Evolutionary conservation across 257 asterid species (phyloP), one percentile per base, ranked within the genome.

Genomic region (Echites panduratus): DNA sequence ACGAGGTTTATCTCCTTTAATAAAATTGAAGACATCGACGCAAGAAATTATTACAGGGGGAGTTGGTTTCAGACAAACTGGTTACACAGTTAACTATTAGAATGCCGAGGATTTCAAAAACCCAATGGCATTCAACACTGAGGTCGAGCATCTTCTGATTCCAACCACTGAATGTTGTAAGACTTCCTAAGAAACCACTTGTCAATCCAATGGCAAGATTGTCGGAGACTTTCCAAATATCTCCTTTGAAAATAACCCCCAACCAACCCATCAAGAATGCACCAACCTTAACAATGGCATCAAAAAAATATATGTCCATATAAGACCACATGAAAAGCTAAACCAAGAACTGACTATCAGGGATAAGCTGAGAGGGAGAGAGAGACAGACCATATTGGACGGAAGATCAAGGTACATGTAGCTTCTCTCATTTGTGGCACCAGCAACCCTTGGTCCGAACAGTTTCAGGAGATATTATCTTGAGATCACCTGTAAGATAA

Each of bases 91-190:
- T 80, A 94, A 98, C 96, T 76, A 90, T 16, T 56, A 83, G 14
- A 82, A 89, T 70, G 61, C 97, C 93, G n/a, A 95, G 96, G 10
- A 85, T 58, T 20, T 93, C 82, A 59, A 90, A 95, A 16, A 73
- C 86, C 97, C 98, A 95, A 35, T 43, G 89, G 40, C 91, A 96
- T 29, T 88, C 66, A 50, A 79, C 83, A 68, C 92, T 87, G 61
- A 95, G 96, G 66, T 92, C 97, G 0, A 92, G 89, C 92, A 92
- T 84, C 82, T 85, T 89, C 44, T 92, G 99, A 65, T 95, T 95
- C 98, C 99, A 92, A 43, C 99, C 98, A 66, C 99, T 92, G 84
- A 95, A 92, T 35, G 99, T 95, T 24, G 99, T 92, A 19, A 95
- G 91, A 85, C 99, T 92, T 79, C 99, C 97, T 5, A 95, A 79